Base-by-base conservation (phyloP, 768 basidiomycete genomes). In the Chalciporus chontae region DNA sequence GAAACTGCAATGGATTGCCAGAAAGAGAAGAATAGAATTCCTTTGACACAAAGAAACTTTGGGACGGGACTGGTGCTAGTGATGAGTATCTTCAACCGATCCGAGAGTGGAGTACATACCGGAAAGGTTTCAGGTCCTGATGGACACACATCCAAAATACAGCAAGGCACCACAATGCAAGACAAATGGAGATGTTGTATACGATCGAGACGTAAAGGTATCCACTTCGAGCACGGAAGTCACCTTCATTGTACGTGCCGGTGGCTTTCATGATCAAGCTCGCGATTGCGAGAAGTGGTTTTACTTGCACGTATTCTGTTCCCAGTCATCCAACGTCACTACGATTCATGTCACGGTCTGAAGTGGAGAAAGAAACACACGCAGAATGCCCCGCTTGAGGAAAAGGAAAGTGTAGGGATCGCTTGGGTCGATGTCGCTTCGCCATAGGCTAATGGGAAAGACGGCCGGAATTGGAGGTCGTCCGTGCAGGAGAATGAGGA, bases 21-120 rank as follows among this genome's bases (percentile, higher is more conserved):
- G 73, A 99, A 99, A 2, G 90, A 94, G 69, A 96, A 95, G 77
- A 97, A 97, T 18, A 99, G 77, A 57, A 99, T 93, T 40, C 95
- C 95, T 66, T 99, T 99, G 58, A 99, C 94, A 65, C 94, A 99
- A 23, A 98, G 83, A 70, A 99, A 99, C 69, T 99, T 99, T 3
- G 96, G 93, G 57, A 94, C 81, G 0, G 93, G 93, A 10, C 95
- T 87, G 59, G n/a, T 32, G 21, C 21, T 21, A 4, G 21, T 21
- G 4, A 21, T 21, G 21, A 21, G 21, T 21, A 21, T 21, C 2
- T 21, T 21, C 4, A 21, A 21, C 21, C 4, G 4, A 21, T 21
- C 21, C 2, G 4, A 21, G 2, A 18, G 9, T 7, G 39, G 27
- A 0, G 14, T 26, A 38, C 84, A 57, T 48, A 86, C 87, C 87